phyloP scores from a whole-genome alignment of 306 rosid genomes.

The Carpinus viminea region DNA sequence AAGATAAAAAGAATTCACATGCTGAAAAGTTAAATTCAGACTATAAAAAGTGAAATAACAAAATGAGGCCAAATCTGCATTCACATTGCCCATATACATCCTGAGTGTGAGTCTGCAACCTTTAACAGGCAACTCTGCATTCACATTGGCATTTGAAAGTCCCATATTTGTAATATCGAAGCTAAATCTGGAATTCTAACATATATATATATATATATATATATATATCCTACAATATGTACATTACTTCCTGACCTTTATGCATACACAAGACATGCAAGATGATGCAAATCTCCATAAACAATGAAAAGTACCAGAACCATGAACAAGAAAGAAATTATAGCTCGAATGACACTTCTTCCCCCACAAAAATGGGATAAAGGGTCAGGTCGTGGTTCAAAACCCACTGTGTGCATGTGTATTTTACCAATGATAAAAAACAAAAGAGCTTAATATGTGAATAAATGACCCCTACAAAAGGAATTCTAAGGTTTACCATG shows the following conservation, averaged over 20 bases:
- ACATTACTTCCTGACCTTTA: neutral
- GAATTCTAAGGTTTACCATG: slow-evolving; percentile 50
- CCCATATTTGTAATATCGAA: neutral
- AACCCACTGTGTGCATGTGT: neutral
- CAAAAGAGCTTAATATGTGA: slow-evolving; percentile 10
- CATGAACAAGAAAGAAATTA: neutral
- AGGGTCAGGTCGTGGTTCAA: neutral
- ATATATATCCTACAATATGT: neutral
- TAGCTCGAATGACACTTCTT: neutral
- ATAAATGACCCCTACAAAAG: slow-evolving; percentile 16
- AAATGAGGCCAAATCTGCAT: neutral
- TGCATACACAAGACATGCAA: neutral
- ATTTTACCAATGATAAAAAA: neutral
- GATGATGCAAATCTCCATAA: neutral
- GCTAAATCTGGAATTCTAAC: neutral
- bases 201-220: no score
- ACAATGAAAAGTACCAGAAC: neutral
- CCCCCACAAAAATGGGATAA: neutral
- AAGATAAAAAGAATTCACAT: neutral
- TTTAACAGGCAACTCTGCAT: neutral
- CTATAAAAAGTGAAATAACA: neutral
- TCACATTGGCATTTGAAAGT: neutral
- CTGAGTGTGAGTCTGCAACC: neutral
- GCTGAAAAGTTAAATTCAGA: neutral
- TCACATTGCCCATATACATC: neutral